phyloP scores from a whole-genome alignment of 192 early-diverging fungal genomes.

The Backusella circina region DNA sequence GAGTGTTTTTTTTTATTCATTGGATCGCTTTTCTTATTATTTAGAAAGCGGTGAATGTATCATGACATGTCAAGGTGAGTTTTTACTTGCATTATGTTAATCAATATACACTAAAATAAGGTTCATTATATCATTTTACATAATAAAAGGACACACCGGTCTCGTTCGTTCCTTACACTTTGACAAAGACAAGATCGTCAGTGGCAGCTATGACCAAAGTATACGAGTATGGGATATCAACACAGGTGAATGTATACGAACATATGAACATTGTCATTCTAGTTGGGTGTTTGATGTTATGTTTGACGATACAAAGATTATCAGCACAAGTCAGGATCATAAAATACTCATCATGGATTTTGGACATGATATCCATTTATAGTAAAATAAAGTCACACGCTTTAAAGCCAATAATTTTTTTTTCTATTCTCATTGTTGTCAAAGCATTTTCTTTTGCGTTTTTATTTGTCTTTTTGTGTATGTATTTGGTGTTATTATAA shows the following conservation, averaged over 20 bases:
- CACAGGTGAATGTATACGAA: constrained; percentile 71
- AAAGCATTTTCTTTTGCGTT: neutral
- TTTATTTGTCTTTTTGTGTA: neutral
- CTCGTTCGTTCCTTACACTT: constrained; percentile 86
- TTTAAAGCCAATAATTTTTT: neutral
- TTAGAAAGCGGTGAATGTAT: constrained; percentile 55
- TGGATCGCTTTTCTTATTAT: no score
- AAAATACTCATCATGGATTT: constrained; percentile 46
- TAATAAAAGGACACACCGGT: constrained; percentile 56
- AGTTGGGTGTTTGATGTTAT: constrained; percentile 98
- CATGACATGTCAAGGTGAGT: constrained; percentile 46
- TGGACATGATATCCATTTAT: neutral
- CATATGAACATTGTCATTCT: constrained; percentile 71
- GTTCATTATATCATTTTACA: neutral
- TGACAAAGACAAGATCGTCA: constrained; percentile 78
- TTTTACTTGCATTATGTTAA: neutral
- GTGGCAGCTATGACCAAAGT: constrained; percentile 90
- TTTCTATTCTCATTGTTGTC: neutral
- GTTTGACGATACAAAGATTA: constrained; percentile 76
- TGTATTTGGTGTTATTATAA: neutral
- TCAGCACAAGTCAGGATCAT: constrained; percentile 52
- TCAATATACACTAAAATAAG: neutral
- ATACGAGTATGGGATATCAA: constrained; percentile 93
- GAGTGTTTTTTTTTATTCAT: neutral
- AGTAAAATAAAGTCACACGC: neutral